These are phyloP conservation scores for Aspergillus japonicus DNA, from an alignment of 2,329 filamentous ascomycete genomes.

Conservation along the genomic window DNA sequence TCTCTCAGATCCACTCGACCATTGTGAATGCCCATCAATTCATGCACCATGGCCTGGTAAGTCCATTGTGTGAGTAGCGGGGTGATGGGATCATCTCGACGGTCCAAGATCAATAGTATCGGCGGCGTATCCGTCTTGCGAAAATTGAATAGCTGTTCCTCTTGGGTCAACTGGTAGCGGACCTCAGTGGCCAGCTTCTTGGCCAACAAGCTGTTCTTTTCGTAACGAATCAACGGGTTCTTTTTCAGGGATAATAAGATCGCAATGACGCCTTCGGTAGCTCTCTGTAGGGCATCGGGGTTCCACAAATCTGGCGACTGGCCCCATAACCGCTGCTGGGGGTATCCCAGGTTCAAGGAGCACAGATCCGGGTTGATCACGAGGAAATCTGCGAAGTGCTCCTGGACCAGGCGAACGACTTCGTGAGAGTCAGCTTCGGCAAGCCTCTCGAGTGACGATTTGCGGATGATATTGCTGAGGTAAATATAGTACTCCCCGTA, in stretches of 20 bases:
- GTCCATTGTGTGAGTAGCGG: conserved; percentile 97
- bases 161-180: conserved; percentile 88
- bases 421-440: conserved; percentile 98
- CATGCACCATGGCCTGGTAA: conserved; percentile 99
- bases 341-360: conserved; percentile 71
- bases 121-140: conserved; percentile 91
- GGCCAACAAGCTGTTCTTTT: conserved; percentile 83
- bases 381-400: conserved; percentile 94
- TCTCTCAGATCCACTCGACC: conserved; percentile 87
- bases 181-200: conserved; percentile 94
- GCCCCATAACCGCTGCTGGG: conserved; percentile 76
- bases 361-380: conserved; percentile 95
- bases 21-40: conserved; percentile 88
- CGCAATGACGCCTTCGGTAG: conserved; percentile 82
- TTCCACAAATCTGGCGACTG: conserved; percentile 85
- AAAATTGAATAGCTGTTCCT: conserved; percentile 96
- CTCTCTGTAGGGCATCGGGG: conserved; percentile 77
- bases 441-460: conserved; percentile 87
- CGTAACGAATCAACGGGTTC: conserved; percentile 89
- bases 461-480: conserved; percentile 97
- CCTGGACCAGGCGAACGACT: conserved; percentile 88
- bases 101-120: conserved; percentile 84
- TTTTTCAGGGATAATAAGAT: conserved; percentile 89
- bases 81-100: conserved; percentile 91
- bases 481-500: conserved; percentile 98